Percentiles rank a stretch among this genome's conserved stretches.
Conservation (phyloP, 805 yeast species). For the Candida verbasci region DNA sequence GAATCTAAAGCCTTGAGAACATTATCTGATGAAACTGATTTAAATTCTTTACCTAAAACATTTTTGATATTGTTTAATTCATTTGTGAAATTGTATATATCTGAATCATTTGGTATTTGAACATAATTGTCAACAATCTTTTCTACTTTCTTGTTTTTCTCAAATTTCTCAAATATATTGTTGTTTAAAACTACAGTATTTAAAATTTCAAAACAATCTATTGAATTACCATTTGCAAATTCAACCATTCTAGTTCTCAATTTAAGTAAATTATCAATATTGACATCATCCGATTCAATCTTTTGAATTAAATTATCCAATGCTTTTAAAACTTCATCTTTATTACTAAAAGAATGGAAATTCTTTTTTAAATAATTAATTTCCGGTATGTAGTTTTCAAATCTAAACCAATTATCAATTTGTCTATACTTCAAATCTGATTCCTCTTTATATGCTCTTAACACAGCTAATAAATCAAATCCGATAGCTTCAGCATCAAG, state of each 20-base stretch:
- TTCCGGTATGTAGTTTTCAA: conserved; percentile 1
- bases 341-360: neutral
- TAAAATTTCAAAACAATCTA: conserved; percentile 7
- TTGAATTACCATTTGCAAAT: conserved; percentile 4
- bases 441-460: no score
- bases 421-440: neutral
- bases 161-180: conserved; percentile 2
- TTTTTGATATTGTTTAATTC: conserved; percentile 7
- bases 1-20: no score
- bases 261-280: conserved; percentile 1
- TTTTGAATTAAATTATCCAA: conserved; percentile 1
- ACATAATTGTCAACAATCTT: neutral
- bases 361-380: conserved; percentile 1
- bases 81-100: conserved; percentile 10
- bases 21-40: conserved; percentile 9
- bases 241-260: conserved; percentile 1
- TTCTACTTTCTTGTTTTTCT: neutral
- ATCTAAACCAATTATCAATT: conserved; percentile 2
- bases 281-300: neutral
- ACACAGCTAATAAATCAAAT: no score
- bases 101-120: conserved; percentile 15
- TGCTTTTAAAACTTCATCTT: neutral
- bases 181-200: conserved; percentile 7
- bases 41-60: conserved; percentile 6
- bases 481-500: no score